A percentile compares a stretch with the other conserved stretches of the same genome.
These are phyloP conservation scores for Massospora cicadina DNA, from an alignment of 371 early-diverging fungal genomes.

Conservation along the genomic window DNA sequence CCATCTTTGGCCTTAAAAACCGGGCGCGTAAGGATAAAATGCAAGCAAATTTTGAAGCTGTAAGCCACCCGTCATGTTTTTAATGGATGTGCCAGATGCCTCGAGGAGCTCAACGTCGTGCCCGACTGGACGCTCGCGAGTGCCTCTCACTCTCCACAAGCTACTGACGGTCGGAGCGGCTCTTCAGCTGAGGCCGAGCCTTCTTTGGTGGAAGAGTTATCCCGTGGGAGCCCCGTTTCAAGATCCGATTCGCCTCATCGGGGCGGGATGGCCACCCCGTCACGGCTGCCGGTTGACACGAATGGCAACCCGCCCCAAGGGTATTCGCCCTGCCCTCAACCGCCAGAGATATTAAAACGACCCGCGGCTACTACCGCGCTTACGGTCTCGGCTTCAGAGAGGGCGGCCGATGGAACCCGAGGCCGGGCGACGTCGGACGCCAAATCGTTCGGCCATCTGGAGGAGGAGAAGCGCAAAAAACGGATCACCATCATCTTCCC, in stretches of 20 bases:
- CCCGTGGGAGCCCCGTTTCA: background rate
- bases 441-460: background rate
- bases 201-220: background rate
- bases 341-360: conserved; percentile 1
- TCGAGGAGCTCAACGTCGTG: conserved; percentile 7
- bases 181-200: background rate
- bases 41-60: conserved; percentile 8
- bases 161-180: background rate
- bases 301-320: background rate
- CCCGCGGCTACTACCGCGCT: conserved; percentile 6
- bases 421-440: background rate
- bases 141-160: background rate
- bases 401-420: background rate
- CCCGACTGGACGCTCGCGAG: background rate
- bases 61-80: background rate
- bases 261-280: background rate
- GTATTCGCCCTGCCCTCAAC: background rate
- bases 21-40: conserved; percentile 9
- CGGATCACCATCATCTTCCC: conserved; percentile 10
- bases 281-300: conserved; percentile 4
- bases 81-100: background rate
- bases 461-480: conserved; percentile 10
- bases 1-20: conserved; percentile 1
- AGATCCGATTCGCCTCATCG: background rate
- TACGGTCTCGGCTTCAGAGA: background rate